phyloP scores from a whole-genome alignment of 2,329 filamentous ascomycete species.

The Arthrobotrys pseudoclavata region DNA sequence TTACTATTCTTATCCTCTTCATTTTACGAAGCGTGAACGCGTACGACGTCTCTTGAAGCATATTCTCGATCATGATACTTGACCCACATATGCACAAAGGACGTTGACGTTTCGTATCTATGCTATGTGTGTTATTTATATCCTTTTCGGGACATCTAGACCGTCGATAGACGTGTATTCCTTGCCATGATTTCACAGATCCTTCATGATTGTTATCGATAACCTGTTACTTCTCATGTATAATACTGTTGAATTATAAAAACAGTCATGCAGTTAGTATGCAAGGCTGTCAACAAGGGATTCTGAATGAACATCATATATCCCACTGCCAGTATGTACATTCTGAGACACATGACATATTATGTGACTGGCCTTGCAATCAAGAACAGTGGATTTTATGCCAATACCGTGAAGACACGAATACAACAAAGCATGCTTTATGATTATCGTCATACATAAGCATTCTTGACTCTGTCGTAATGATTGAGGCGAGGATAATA shows the following conservation, averaged over 20 bases:
- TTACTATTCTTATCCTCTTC: conserved; percentile 4
- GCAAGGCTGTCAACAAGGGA: conserved; percentile 11
- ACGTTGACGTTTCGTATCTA: conserved; percentile 2
- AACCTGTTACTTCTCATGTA: not conserved
- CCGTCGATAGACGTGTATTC: conserved; percentile 17
- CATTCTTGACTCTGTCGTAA: not conserved
- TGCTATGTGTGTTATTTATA: conserved; percentile 28
- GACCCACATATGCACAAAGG: conserved; percentile 6
- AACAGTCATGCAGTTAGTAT: conserved; percentile 8
- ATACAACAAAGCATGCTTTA: conserved; percentile 1
- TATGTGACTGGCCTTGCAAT: conserved; percentile 21
- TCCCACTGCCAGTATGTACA: not conserved
- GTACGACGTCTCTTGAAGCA: not conserved
- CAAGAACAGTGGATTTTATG: not conserved
- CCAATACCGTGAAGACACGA: conserved; percentile 53
- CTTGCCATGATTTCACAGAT: not conserved
- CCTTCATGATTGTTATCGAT: not conserved
- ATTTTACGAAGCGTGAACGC: not conserved
- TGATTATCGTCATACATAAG: conserved; percentile 27
- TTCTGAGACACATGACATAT: conserved; percentile 15
- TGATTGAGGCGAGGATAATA: conserved; percentile 1
- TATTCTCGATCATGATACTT: not conserved
- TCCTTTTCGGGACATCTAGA: conserved; percentile 1
- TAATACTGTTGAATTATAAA: conserved; percentile 17
- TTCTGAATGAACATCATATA: not conserved